Evolutionary conservation across 169 alveolate species (phyloP).

Genomic region (Toxoplasma gondii): DNA sequence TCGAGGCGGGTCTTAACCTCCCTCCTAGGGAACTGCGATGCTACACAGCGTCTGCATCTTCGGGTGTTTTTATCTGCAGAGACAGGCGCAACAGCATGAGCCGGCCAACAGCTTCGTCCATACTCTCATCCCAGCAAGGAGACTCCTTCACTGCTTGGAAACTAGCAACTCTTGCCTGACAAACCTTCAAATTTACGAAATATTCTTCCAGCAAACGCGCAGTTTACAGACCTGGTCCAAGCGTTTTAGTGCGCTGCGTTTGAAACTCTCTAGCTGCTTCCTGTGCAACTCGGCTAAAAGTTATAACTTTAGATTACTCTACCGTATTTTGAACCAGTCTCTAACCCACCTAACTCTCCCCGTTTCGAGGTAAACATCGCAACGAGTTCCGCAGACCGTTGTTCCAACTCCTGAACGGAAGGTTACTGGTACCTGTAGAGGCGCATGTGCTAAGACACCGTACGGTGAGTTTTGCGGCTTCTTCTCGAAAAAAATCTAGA

Average conservation of each 20-base stretch:
- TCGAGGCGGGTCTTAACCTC: too few species aligned
- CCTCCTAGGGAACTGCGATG: too few species aligned
- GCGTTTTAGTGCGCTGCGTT: neutral
- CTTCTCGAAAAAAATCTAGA: neutral
- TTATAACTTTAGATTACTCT: neutral
- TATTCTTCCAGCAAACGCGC: neutral
- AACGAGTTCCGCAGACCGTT: neutral
- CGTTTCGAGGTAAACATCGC: slow-evolving; percentile 2
- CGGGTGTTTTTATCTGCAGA: neutral
- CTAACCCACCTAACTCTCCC: slow-evolving; percentile 1
- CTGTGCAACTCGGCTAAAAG: neutral
- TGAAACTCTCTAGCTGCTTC: slow-evolving; percentile 9
- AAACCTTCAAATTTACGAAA: neutral
- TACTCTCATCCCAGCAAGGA: neutral
- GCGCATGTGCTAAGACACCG: neutral
- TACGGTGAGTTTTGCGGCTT: neutral
- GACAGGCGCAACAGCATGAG: slow-evolving; percentile 5
- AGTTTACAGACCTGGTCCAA: slow-evolving; percentile 15
- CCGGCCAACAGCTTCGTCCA: slow-evolving; percentile 8
- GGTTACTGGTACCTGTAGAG: neutral
- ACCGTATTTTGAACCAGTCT: neutral
- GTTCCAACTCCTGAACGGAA: neutral
- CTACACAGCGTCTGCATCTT: neutral
- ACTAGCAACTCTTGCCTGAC: neutral
- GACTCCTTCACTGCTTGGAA: neutral